Evolutionary conservation across 192 early-diverging fungal genomes (phyloP).

Genomic region (Coemansia asiatica): DNA sequence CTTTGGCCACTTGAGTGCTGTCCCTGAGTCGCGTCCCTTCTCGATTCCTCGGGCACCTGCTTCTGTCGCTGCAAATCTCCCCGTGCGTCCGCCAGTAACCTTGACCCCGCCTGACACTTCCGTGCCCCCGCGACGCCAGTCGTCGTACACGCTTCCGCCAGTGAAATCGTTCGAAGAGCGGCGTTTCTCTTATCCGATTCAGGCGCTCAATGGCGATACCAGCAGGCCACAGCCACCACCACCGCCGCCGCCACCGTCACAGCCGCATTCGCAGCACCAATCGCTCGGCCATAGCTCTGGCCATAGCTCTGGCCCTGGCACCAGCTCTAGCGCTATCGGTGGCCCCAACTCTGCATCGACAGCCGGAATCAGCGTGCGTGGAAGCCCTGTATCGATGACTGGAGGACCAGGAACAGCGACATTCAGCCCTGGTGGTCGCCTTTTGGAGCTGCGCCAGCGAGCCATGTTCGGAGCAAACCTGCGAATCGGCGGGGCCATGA

Average conservation of each 20-base stretch:
- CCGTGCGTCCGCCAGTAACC: constrained; percentile 8
- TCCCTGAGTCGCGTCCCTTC: constrained; percentile 36
- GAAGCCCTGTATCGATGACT: constrained; percentile 13
- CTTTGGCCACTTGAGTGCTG: not conserved
- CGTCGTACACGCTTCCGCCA: constrained; percentile 51
- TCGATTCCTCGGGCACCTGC: constrained; percentile 48
- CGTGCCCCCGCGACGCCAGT: constrained; percentile 46
- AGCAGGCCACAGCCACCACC: constrained; percentile 6
- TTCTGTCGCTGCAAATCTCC: constrained; percentile 40
- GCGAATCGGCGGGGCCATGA: constrained; percentile 21
- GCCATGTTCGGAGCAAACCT: constrained; percentile 2
- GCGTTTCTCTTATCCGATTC: constrained; percentile 50
- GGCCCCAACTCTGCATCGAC: not conserved
- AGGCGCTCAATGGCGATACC: constrained; percentile 26
- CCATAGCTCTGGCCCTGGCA: not conserved
- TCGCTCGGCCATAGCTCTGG: not conserved
- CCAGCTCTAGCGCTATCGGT: constrained; percentile 8
- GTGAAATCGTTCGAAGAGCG: constrained; percentile 52
- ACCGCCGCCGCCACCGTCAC: constrained; percentile 6
- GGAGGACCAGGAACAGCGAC: not conserved
- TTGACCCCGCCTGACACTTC: constrained; percentile 16
- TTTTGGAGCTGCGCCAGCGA: constrained; percentile 42
- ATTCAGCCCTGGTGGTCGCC: constrained; percentile 27
- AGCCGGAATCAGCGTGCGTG: constrained; percentile 8
- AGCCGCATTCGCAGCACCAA: constrained; percentile 17